Base-by-base conservation (phyloP, 352 stramenopile genomes). In the Phytopythium litorale region DNA sequence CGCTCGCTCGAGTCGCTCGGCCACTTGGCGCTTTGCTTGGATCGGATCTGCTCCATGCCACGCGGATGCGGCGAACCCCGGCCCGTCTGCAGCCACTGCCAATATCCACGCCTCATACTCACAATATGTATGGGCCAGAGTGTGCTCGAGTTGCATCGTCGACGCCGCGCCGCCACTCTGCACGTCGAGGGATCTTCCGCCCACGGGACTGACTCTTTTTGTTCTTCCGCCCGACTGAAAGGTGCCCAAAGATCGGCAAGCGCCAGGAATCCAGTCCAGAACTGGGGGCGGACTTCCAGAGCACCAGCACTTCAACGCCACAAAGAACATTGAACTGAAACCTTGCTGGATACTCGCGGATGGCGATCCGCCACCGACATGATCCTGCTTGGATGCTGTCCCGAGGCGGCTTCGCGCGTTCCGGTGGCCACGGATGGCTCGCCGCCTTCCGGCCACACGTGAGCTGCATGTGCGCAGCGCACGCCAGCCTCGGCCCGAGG, bases 121-220 rank as follows among this genome's bases (percentile, higher is more conserved):
- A n/a, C n/a, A n/a, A n/a, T n/a, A 8, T 49, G 1, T 49, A 49
- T 49, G 18, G 4, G 19, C 7, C 7, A 49, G 21, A 9, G 40
- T 30, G n/a, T 55, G 25, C 4, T 13, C 23, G 51, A 56, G 51
- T 28, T 56, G 51, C 51, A 42, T 3, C 30, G 51, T 56, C 25
- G 51, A 56, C 51, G 35, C 51, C 15, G 51, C 51, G 32, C 18
- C 32, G 51, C 51, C 50, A 56, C 28, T 37, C 8, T 37, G 15
- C 18, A 30, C 32, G 33, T 58, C 16, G 37, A 58, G 32, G 51
- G 53, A 58, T 58, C 53, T 58, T 58, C 53, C 53, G 35, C 18
- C 53, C 53, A 30, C 52, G n/a, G n/a, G 16, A 48, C 53, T 58
- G 53, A 49, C 53, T 58, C 53, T 58, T 23, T 55, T 38, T 25